Evolutionary conservation across 2,329 filamentous ascomycete genomes (phyloP).

Genomic region (Fusarium sambucinum): DNA sequence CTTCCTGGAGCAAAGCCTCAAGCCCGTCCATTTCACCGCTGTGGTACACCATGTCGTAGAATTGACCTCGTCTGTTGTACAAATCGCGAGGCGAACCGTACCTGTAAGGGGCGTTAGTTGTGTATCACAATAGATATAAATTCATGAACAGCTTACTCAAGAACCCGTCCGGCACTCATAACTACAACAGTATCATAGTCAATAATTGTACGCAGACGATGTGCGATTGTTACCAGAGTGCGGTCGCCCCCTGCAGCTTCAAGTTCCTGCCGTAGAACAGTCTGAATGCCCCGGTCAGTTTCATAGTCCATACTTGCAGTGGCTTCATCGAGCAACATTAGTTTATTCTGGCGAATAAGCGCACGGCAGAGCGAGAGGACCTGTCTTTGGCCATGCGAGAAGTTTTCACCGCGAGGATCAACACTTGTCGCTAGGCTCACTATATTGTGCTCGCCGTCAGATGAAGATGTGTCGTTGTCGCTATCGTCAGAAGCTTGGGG

Average conservation of each 20-base stretch:
- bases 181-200: conserved; percentile 71
- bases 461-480: conserved; percentile 41
- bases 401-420: conserved; percentile 66
- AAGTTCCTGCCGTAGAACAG: conserved; percentile 64
- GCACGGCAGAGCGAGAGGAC: conserved; percentile 69
- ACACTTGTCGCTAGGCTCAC: conserved; percentile 61
- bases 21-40: conserved; percentile 65
- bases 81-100: conserved; percentile 62
- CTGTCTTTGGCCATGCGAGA: conserved; percentile 69
- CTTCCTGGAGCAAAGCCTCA: conserved; percentile 50
- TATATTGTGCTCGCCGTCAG: conserved; percentile 22
- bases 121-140: not conserved
- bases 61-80: conserved; percentile 59
- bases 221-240: conserved; percentile 69
- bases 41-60: conserved; percentile 68
- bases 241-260: conserved; percentile 58
- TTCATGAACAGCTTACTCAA: conserved; percentile 59
- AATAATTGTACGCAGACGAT: conserved; percentile 68
- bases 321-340: conserved; percentile 70
- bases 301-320: conserved; percentile 71
- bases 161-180: conserved; percentile 65
- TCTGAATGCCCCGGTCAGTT: conserved; percentile 67
- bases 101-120: conserved; percentile 45
- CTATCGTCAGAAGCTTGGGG: conserved; percentile 54
- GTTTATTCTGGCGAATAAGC: conserved; percentile 65